phyloP scores from a whole-genome alignment of 495 filamentous ascomycete species.

The Aspergillus funiculosus region DNA sequence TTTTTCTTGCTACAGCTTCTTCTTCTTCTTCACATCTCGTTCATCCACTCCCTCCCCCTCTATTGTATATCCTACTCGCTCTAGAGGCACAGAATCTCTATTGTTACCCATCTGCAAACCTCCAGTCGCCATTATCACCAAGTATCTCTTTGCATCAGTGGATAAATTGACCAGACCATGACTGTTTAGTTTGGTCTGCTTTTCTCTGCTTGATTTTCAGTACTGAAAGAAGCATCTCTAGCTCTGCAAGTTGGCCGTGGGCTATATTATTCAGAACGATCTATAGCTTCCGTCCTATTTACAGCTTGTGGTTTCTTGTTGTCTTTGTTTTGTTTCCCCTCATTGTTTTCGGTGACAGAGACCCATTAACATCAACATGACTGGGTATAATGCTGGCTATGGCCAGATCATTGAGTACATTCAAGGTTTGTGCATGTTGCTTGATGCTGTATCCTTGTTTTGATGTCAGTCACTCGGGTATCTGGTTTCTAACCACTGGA shows the following conservation, averaged over 20 bases:
- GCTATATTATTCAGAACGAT: conserved; percentile 1
- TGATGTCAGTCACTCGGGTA: background rate
- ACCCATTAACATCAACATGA: conserved; percentile 25
- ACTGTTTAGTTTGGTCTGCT: conserved; percentile 17
- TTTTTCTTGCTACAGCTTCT: conserved; percentile 15
- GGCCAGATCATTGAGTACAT: conserved; percentile 77
- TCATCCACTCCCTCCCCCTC: conserved; percentile 17
- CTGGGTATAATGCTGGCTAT: conserved; percentile 45
- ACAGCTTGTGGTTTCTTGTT: conserved; percentile 12
- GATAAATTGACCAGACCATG: conserved; percentile 18
- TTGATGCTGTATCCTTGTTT: conserved; percentile 4
- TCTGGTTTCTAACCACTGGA: background rate
- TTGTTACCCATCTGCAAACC: conserved; percentile 15
- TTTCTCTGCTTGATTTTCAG: conserved; percentile 1
- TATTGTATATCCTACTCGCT: conserved; percentile 19
- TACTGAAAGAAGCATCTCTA: conserved; percentile 1
- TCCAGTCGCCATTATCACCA: conserved; percentile 4
- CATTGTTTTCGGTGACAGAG: conserved; percentile 14
- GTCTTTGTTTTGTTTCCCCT: conserved; percentile 2
- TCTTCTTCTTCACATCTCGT: conserved; percentile 22
- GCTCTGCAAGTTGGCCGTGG: background rate
- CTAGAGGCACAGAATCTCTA: conserved; percentile 8
- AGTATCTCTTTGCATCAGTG: conserved; percentile 8
- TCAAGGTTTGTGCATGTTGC: conserved; percentile 50
- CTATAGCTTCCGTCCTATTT: background rate